These are phyloP conservation scores for Parathielavia appendiculata DNA, from an alignment of 495 filamentous ascomycete species.

Conservation along the genomic window DNA sequence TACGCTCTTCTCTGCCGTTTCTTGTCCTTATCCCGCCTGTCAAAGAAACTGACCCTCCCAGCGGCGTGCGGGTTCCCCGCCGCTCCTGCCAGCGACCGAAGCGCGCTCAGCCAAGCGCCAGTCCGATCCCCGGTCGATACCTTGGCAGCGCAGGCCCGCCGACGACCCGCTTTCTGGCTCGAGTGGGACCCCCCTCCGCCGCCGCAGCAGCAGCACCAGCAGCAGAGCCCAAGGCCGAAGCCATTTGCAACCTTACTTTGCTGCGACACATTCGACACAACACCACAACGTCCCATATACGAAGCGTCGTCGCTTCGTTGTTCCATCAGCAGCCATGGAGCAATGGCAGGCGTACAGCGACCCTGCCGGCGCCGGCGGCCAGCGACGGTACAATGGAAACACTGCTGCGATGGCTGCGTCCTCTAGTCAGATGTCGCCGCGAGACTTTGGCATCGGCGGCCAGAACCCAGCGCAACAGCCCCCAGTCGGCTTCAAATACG, in stretches of 20 bases:
- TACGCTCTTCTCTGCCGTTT: not conserved
- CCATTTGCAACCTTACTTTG: not conserved
- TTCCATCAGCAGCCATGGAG: constrained; percentile 46
- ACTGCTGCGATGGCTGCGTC: constrained; percentile 20
- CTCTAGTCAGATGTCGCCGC: constrained; percentile 40
- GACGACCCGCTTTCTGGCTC: constrained; percentile 11
- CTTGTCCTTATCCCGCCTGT: not conserved
- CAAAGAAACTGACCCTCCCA: not conserved
- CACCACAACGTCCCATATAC: not conserved
- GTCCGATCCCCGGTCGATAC: constrained; percentile 2
- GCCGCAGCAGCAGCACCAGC: not conserved
- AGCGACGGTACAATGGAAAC: constrained; percentile 48
- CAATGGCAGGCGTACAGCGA: constrained; percentile 52
- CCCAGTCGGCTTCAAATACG: constrained; percentile 66
- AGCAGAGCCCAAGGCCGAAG: constrained; percentile 14
- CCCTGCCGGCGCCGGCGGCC: constrained; percentile 37
- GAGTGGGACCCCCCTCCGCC: constrained; percentile 11
- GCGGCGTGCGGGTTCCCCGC: not conserved
- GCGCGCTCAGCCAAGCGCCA: constrained; percentile 7
- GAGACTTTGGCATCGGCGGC: constrained; percentile 36
- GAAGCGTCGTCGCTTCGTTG: not conserved
- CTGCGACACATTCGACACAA: constrained; percentile 9
- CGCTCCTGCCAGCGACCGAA: constrained; percentile 5
- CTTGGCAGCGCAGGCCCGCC: not conserved
- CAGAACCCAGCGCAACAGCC: constrained; percentile 44